Evolutionary conservation across 1,284 basidiomycete species (phyloP).

Genomic region (Austroboletus sp.): DNA sequence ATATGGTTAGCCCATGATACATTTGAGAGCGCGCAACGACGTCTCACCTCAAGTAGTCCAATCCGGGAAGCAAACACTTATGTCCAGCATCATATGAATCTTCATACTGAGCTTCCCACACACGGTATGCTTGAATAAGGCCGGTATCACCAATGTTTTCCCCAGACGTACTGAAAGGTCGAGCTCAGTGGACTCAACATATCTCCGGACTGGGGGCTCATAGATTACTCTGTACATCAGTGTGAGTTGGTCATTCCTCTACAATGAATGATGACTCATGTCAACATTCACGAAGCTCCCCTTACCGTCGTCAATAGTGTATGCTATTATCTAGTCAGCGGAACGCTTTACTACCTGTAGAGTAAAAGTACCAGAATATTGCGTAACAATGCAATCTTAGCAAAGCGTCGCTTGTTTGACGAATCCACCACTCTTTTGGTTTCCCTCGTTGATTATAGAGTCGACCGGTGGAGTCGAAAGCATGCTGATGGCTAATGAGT

Average conservation of each 20-base stretch:
- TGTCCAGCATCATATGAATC: conserved; percentile 48
- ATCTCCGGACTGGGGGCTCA: conserved; percentile 31
- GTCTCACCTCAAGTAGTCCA: conserved; percentile 62
- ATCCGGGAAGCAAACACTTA: conserved; percentile 75
- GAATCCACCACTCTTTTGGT: conserved; percentile 85
- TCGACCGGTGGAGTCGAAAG: conserved; percentile 87
- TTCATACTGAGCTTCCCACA: conserved; percentile 71
- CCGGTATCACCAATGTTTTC: conserved; percentile 89
- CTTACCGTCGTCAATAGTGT: conserved; percentile 78
- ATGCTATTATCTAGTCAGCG: conserved; percentile 41
- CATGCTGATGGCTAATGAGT: conserved; percentile 52
- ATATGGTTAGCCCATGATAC: neutral
- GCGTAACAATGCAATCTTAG: conserved; percentile 82
- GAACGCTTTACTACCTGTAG: neutral
- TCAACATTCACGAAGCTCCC: conserved; percentile 82
- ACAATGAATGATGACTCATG: conserved; percentile 43
- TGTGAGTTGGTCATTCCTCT: neutral
- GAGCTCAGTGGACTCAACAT: conserved; percentile 5
- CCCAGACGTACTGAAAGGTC: conserved; percentile 60
- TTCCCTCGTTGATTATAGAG: conserved; percentile 75
- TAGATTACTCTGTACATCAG: conserved; percentile 54
- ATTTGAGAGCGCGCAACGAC: neutral
- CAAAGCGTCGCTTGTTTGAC: conserved; percentile 78
- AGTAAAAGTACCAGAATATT: conserved; percentile 62
- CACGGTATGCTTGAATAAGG: conserved; percentile 78